These are phyloP conservation scores for Sonneratia alba DNA, from an alignment of 345 rosid species.

Conservation along the genomic window DNA sequence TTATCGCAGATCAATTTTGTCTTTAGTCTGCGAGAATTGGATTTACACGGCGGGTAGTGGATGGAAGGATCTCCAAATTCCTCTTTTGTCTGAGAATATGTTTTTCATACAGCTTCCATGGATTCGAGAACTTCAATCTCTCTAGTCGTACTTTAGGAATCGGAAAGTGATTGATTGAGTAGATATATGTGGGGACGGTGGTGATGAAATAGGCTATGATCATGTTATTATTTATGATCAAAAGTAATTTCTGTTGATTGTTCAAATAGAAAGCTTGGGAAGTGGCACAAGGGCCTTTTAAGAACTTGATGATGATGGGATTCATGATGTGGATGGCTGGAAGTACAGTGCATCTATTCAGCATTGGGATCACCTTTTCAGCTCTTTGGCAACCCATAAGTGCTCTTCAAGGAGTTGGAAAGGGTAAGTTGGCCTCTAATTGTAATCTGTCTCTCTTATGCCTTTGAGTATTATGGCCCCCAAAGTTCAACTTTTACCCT, in stretches of 20 bases:
- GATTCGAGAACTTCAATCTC: neutral
- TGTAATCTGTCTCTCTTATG: neutral
- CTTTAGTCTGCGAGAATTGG: neutral
- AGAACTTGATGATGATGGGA: slow-evolving; percentile 99
- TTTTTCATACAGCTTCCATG: neutral
- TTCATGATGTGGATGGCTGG: slow-evolving; percentile 99
- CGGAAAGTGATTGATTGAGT: neutral
- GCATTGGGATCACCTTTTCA: slow-evolving; percentile 95
- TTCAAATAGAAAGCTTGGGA: slow-evolving; percentile 95
- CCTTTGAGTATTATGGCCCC: neutral
- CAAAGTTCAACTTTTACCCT: neutral
- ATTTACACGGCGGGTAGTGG: neutral
- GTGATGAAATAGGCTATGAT: neutral
- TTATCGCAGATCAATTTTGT: neutral
- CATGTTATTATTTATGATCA: neutral
- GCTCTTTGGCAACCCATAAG: slow-evolving; percentile 99
- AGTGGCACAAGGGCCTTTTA: slow-evolving; percentile 96
- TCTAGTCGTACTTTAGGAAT: neutral
- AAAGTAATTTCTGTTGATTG: neutral
- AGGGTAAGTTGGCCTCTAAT: slow-evolving; percentile 45
- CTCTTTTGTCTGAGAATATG: neutral
- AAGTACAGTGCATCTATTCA: slow-evolving; percentile 93
- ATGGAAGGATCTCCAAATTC: neutral
- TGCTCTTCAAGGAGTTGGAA: slow-evolving; percentile 95
- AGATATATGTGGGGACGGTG: neutral